A percentile compares a stretch with the other conserved stretches of the same genome.
These are phyloP conservation scores for Phytophthora quininea DNA, from an alignment of 352 stramenopile species.

Conservation along the genomic window DNA sequence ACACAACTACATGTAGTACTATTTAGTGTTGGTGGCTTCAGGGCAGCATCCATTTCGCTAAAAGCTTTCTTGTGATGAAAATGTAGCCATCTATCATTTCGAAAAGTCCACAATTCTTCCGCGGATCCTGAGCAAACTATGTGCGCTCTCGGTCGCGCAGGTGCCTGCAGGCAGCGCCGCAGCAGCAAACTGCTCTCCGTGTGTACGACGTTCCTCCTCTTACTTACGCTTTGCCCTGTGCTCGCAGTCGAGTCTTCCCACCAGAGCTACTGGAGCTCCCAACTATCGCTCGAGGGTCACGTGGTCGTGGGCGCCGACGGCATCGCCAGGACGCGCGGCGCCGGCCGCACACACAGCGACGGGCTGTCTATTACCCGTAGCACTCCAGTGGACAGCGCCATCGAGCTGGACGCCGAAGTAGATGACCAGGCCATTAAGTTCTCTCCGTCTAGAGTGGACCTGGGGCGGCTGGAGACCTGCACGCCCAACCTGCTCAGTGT, in stretches of 20 bases:
- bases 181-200: slow-evolving; percentile 1
- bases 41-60: too few species aligned
- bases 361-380: slow-evolving; percentile 50
- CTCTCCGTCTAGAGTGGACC: slow-evolving; percentile 32
- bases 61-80: too few species aligned
- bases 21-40: too few species aligned
- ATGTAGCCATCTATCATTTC: too few species aligned
- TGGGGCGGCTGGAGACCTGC: slow-evolving; percentile 50
- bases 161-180: slow-evolving; percentile 12
- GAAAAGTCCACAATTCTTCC: neutral
- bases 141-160: slow-evolving; percentile 20
- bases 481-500: slow-evolving; percentile 35
- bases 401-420: slow-evolving; percentile 5
- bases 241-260: slow-evolving; percentile 12
- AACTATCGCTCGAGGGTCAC: slow-evolving; percentile 22
- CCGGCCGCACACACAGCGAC: slow-evolving; percentile 32
- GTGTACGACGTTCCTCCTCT: too few species aligned
- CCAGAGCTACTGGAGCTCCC: too few species aligned
- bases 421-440: slow-evolving; percentile 48
- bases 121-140: slow-evolving; percentile 8
- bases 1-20: too few species aligned
- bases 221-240: too few species aligned
- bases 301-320: slow-evolving; percentile 24
- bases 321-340: slow-evolving; percentile 27
- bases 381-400: slow-evolving; percentile 9